Conservation (phyloP, 257 asterid genomes). For the Fraxinus americana region DNA sequence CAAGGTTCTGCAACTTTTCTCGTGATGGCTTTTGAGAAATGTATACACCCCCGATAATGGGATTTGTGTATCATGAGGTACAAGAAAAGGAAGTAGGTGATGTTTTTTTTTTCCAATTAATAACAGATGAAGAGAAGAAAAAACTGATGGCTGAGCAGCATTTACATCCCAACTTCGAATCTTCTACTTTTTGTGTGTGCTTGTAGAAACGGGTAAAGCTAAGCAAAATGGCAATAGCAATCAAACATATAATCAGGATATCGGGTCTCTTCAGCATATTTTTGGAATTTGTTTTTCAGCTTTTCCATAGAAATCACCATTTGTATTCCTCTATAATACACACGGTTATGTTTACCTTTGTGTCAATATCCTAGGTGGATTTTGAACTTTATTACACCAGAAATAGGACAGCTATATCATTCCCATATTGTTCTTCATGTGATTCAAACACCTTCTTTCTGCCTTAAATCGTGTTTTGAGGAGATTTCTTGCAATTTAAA, state of each 20-base stretch:
- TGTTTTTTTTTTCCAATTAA: not conserved
- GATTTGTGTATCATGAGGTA: not conserved
- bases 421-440: not conserved
- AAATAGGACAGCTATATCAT: not conserved
- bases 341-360: not conserved
- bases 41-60: not conserved
- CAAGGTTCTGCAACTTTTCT: not conserved
- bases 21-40: not conserved
- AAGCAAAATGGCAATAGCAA: not conserved
- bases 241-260: not conserved
- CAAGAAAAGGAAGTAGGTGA: not conserved
- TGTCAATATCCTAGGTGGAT: slow-evolving; percentile 8
- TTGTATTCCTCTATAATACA: no score
- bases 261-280: not conserved
- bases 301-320: not conserved
- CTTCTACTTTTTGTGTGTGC: not conserved
- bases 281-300: not conserved
- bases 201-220: not conserved
- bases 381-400: not conserved
- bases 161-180: not conserved
- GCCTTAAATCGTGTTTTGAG: not conserved
- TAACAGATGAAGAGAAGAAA: not conserved
- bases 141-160: not conserved
- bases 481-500: not conserved
- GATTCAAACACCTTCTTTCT: not conserved